These are phyloP conservation scores for Pythium sp. DNA, from an alignment of 352 stramenopile species.

Conservation along the genomic window DNA sequence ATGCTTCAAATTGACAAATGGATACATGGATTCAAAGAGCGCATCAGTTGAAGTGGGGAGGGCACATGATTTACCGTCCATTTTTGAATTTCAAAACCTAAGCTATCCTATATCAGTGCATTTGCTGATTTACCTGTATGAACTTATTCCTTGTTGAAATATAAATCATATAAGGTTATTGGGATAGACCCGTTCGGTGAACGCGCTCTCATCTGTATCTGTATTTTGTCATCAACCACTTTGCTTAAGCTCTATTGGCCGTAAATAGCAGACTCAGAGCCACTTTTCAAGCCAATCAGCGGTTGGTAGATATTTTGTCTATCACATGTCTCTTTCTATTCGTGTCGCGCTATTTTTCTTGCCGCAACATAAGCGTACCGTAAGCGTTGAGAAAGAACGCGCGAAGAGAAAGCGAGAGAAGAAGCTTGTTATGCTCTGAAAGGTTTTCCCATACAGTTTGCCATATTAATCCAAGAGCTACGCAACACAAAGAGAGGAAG, in stretches of 20 bases:
- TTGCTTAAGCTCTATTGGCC: neutral
- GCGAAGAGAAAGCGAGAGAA: neutral
- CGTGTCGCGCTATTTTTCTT: neutral
- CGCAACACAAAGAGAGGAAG: neutral
- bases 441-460: constrained; percentile 10
- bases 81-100: too few relatives aligned
- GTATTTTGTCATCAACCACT: too few relatives aligned
- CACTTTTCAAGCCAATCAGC: neutral
- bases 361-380: neutral
- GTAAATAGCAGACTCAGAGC: neutral
- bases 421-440: neutral
- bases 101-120: too few relatives aligned
- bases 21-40: too few relatives aligned
- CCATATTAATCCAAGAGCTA: constrained; percentile 5
- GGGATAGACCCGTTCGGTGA: too few relatives aligned
- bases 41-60: too few relatives aligned
- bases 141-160: too few relatives aligned
- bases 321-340: neutral
- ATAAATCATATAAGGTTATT: too few relatives aligned
- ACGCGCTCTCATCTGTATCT: too few relatives aligned
- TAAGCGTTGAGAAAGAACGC: neutral
- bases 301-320: neutral
- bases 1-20: too few relatives aligned
- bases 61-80: too few relatives aligned
- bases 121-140: too few relatives aligned